Conservation (phyloP, 2,329 filamentous ascomycete species). For the Botrytis pseudocinerea region DNA sequence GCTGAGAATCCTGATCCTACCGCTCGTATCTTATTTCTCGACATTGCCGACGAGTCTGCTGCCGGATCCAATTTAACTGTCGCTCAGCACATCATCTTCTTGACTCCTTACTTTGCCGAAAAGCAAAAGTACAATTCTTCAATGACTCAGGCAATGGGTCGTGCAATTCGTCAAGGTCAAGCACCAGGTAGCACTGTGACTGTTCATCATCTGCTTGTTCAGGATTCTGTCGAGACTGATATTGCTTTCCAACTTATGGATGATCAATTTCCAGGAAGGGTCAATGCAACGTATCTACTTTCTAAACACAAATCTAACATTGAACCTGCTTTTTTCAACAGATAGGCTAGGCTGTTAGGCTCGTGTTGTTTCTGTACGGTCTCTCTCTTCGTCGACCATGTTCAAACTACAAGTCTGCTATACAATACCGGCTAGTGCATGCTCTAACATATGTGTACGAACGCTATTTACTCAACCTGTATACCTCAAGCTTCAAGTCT, state of each 20-base stretch:
- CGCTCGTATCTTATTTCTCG: conserved; percentile 53
- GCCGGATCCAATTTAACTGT: conserved; percentile 63
- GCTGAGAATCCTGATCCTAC: background rate
- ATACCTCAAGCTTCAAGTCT: background rate
- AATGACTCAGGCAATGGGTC: conserved; percentile 65
- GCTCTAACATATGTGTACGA: background rate
- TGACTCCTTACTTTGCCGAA: conserved; percentile 53
- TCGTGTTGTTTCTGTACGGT: background rate
- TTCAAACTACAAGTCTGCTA: background rate
- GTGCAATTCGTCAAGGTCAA: conserved; percentile 59
- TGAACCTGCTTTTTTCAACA: background rate
- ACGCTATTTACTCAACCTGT: background rate
- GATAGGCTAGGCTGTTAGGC: background rate
- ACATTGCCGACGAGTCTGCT: conserved; percentile 56
- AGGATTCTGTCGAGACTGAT: conserved; percentile 9
- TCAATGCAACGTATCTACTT: background rate
- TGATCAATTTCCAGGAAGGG: background rate
- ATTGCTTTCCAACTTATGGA: background rate
- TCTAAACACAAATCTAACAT: background rate
- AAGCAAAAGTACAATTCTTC: conserved; percentile 51
- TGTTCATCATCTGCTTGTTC: conserved; percentile 1
- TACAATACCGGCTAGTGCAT: background rate
- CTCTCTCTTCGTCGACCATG: background rate
- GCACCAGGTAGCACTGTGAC: background rate
- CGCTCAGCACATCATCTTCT: conserved; percentile 65